Evolutionary conservation across 441 rosid species (phyloP), one percentile per base, ranked within the genome.

Genomic region (Cnidoscolus chayamansa): DNA sequence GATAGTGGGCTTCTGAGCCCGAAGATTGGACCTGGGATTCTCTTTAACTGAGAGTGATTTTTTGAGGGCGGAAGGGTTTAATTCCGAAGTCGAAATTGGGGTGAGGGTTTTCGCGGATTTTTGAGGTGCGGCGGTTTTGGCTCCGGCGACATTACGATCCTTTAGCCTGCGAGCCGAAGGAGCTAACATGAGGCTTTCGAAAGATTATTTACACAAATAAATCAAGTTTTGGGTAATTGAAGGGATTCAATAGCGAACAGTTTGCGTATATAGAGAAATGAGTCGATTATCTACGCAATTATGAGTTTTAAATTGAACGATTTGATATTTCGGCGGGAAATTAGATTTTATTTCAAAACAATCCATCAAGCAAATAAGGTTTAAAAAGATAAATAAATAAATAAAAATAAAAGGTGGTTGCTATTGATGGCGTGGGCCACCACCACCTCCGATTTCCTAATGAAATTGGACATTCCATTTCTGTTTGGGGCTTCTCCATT

Each of bases 1-100:
- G 63, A 84, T 81, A 13, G 76, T 58, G 3, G 99, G 91, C 77
- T 89, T 90, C 84, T 84, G 90, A 0, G 81, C 63, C 54, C 86
- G 75, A 31, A 78, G 71, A 65, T 45, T 73, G 64, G 76, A 53
- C 72, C 84, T 78, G 7, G 82, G 74, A 74, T 87, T 92, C 78
- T 90, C 97, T 72, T 86, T 87, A 2, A 84, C 85, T 10, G 90
- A 81, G 55, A 75, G 67, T 30, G 94, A 81, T 37, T 71, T 86
- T 74, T 81, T 77, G 17, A 82, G 76, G 17, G 62, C 25, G 0
- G 83, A 72, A 74, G 81, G 67, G 63, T 71, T 81, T 4, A 76
- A 77, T 61, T 48, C 51, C 30, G 86, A 65, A 74, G 72, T 55
- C 10, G 93, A 79, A 65, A 77, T 48, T 9, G 90, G 90, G 31